Base-by-base conservation (phyloP, 1,284 basidiomycete genomes). In the Pterulicium gracile region DNA sequence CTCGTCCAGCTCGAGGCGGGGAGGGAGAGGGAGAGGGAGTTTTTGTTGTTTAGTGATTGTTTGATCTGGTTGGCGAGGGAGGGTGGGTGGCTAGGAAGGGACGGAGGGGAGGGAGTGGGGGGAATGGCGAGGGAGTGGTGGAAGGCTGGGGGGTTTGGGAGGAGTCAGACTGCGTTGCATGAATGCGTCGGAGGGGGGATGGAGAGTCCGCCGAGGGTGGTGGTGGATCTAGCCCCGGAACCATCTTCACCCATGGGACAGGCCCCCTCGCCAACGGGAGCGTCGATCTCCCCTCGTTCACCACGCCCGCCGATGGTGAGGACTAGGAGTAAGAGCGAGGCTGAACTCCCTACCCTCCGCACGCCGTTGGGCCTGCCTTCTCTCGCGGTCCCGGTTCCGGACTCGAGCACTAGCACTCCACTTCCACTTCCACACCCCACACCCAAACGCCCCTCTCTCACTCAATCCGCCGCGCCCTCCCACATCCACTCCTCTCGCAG, bases 41-140 rank as follows among this genome's bases (percentile, higher is more conserved):
- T 92, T 56, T 66, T 92, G 12, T 70, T 93, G 0, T 88, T 93
- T 59, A 84, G 80, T 4, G 89, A 93, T 60, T 81, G 79, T 52
- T 61, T 93, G 15, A 56, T 92, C 20, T 91, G 88, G 80, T 71
- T 89, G 21, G 77, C 76, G n/a, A 67, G 62, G 45, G 71, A 67
- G 47, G n/a, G n/a, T n/a, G n/a, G n/a, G n/a, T n/a, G n/a, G n/a
- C n/a, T n/a, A n/a, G n/a, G n/a, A n/a, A n/a, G n/a, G n/a, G n/a
- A n/a, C n/a, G n/a, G n/a, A n/a, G n/a, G n/a, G n/a, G 81, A 69
- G 42, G 48, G 44, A 2, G 59, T 62, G 47, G 53, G 56, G 19
- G 55, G 59, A 15, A 63, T 62, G 57, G 61, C 56, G 46, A 56
- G 54, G 46, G 47, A 50, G 19, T 53, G 55, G 60, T 43, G 42